Conservation (phyloP, 2,329 filamentous ascomycete species). For the Clonostachys rosea region DNA sequence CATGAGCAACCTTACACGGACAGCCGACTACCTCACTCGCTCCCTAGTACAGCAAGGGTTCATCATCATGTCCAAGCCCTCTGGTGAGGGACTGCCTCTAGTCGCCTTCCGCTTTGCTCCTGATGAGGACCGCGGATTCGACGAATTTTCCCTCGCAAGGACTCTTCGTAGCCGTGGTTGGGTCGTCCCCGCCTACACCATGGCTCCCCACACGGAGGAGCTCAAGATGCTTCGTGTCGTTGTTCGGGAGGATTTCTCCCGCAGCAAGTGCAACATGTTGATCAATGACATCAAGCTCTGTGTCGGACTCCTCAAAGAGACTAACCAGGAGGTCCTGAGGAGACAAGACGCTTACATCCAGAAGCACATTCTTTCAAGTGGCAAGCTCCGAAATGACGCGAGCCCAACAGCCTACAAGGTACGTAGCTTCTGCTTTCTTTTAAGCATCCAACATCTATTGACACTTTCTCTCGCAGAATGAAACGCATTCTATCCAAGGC, state of each 20-base stretch:
- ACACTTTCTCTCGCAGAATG: conserved; percentile 41
- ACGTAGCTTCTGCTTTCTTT: background rate
- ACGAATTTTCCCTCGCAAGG: conserved; percentile 78
- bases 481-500: conserved; percentile 83
- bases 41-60: conserved; percentile 74
- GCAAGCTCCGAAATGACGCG: conserved; percentile 47
- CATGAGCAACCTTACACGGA: conserved; percentile 90
- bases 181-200: conserved; percentile 95
- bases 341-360: conserved; percentile 64
- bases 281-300: conserved; percentile 77
- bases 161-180: conserved; percentile 82
- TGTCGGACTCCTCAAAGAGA: conserved; percentile 63
- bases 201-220: conserved; percentile 81
- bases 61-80: conserved; percentile 78
- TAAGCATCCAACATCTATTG: background rate
- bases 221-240: conserved; percentile 92
- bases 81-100: conserved; percentile 76
- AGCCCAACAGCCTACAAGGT: conserved; percentile 4
- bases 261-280: conserved; percentile 74
- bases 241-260: conserved; percentile 87
- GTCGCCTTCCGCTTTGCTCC: conserved; percentile 79
- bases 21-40: conserved; percentile 78
- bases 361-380: conserved; percentile 45
- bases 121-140: conserved; percentile 53
- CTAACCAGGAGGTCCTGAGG: conserved; percentile 69